phyloP scores from a whole-genome alignment of 768 basidiomycete species.

The Boletus sp. region DNA sequence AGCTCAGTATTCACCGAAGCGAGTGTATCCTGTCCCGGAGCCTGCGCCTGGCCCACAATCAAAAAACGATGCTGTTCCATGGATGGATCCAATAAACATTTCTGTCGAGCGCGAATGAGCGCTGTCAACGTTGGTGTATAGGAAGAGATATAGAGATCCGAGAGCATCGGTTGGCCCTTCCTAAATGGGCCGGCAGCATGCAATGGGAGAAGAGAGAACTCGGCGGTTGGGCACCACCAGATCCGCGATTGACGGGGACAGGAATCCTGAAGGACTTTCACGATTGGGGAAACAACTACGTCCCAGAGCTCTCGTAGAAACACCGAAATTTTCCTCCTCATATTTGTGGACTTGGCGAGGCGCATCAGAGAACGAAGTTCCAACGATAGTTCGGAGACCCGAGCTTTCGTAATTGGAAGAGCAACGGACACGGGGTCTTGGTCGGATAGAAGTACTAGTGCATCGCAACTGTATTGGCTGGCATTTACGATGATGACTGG shows the following conservation, averaged over 20 bases:
- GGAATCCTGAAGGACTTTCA: not conserved
- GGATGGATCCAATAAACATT: no score
- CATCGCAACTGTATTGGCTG: no score
- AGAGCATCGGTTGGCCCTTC: no score
- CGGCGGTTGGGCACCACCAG: no score
- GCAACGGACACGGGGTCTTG: no score
- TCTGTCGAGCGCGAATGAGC: not conserved
- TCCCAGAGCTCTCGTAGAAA: slow-evolving; percentile 21
- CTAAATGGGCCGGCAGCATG: no score
- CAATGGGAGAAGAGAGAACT: no score
- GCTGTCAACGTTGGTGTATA: not conserved
- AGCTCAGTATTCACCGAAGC: not conserved
- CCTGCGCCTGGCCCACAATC: slow-evolving; percentile 2
- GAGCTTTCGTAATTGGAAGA: no score
- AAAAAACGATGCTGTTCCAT: not conserved
- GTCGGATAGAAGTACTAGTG: no score
- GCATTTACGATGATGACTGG: no score
- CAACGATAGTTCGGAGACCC: no score
- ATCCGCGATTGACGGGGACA: no score
- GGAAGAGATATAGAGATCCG: not conserved
- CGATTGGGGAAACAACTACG: slow-evolving; percentile 15
- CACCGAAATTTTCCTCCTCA: not conserved
- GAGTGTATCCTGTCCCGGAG: not conserved
- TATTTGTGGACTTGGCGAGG: not conserved
- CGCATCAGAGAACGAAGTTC: not conserved